Conservation (phyloP, 139 green algal genomes). For the Closterium sp. region DNA sequence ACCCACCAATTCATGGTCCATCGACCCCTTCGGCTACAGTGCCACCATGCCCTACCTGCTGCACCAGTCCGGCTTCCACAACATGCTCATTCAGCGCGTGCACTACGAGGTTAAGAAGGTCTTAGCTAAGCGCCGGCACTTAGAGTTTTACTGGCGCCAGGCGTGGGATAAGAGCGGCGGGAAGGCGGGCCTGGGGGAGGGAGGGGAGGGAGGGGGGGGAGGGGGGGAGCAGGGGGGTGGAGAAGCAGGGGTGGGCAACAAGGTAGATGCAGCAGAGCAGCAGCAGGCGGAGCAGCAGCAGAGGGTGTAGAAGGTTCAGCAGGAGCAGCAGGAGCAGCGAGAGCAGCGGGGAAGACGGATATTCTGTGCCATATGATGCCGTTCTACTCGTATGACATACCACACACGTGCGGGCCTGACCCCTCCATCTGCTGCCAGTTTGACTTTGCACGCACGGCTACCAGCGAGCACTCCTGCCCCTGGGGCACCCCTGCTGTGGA, state of each 20-base stretch:
- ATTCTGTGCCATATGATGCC: conserved; percentile 52
- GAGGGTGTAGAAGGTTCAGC: background rate
- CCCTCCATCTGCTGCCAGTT: conserved; percentile 51
- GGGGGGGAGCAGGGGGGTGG: background rate
- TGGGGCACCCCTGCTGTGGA: conserved; percentile 4
- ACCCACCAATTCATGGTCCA: conserved; percentile 31
- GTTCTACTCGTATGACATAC: conserved; percentile 49
- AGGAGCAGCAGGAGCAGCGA: background rate
- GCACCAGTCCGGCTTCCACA: conserved; percentile 16
- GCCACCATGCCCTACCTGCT: conserved; percentile 44
- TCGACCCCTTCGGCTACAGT: conserved; percentile 49
- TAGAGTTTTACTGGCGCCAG: conserved; percentile 52
- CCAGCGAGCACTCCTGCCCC: background rate
- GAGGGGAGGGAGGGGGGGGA: background rate
- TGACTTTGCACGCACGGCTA: conserved; percentile 30
- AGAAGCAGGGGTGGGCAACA: background rate
- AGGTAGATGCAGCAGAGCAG: background rate
- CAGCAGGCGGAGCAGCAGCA: background rate
- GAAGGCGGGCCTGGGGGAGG: background rate
- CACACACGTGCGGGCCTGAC: conserved; percentile 48
- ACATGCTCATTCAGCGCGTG: conserved; percentile 49
- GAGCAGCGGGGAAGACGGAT: conserved; percentile 10
- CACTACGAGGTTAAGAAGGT: conserved; percentile 52
- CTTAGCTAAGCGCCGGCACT: conserved; percentile 11
- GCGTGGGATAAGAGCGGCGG: conserved; percentile 31